phyloP scores from a whole-genome alignment of 345 rosid species.

The Rhodamnia argentea region DNA sequence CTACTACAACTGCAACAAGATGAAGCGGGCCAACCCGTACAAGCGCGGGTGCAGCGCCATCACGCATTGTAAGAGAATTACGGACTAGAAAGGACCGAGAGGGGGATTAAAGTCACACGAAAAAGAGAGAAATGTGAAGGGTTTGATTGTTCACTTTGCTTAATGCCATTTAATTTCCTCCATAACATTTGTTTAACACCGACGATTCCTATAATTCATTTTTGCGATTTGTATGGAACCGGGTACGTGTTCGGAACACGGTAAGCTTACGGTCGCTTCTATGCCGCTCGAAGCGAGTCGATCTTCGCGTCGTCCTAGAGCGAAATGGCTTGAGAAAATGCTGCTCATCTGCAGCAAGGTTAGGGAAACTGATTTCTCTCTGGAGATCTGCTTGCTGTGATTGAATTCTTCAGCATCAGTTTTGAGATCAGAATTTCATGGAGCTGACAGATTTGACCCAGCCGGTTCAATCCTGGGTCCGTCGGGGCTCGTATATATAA shows the following conservation, averaged over 20 bases:
- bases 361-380: too few species aligned
- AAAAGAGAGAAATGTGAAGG: background rate
- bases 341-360: background rate
- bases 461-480: background rate
- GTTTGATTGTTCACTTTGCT: background rate
- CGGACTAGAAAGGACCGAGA: background rate
- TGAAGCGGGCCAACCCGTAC: conserved; percentile 36
- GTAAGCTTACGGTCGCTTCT: background rate
- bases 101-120: background rate
- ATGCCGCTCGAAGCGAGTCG: background rate
- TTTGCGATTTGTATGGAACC: background rate
- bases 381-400: background rate
- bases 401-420: background rate
- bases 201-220: background rate
- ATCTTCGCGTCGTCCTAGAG: background rate
- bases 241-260: background rate
- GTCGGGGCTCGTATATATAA: background rate
- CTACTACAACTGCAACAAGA: conserved; percentile 33
- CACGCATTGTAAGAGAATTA: conserved; percentile 28
- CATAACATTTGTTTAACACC: background rate
- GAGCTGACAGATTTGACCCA: background rate
- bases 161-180: background rate
- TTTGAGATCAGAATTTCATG: background rate
- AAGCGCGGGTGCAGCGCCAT: conserved; percentile 42
- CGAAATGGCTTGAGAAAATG: background rate